Percentiles rank a stretch among this genome's conserved stretches.
These are phyloP conservation scores for Ambrosiella beaveri DNA, from an alignment of 2,329 filamentous ascomycete species.

Conservation along the genomic window DNA sequence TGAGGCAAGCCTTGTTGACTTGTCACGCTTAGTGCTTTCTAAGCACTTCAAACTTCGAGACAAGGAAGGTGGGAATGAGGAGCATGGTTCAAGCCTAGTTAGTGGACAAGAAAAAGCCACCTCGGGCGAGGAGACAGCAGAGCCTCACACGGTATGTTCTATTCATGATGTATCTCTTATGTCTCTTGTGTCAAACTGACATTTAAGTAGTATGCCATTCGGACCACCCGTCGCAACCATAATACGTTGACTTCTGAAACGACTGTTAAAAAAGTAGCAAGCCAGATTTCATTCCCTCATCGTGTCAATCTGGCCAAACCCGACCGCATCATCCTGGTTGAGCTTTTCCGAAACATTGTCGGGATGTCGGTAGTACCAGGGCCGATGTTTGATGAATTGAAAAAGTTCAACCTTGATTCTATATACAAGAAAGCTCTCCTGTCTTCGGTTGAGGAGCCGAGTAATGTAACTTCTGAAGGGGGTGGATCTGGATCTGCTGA, in stretches of 20 bases:
- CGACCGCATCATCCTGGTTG: conserved; percentile 62
- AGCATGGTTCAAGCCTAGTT: too few species aligned
- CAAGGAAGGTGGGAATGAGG: conserved; percentile 3
- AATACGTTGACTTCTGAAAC: conserved; percentile 47
- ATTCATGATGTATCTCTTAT: not conserved
- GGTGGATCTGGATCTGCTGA: too few species aligned
- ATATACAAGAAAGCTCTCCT: conserved; percentile 33
- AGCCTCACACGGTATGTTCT: conserved; percentile 26
- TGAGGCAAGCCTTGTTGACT: conserved; percentile 46
- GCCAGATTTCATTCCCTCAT: conserved; percentile 46
- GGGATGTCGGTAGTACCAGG: conserved; percentile 64
- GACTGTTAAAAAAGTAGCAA: conserved; percentile 55
- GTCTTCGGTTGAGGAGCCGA: too few species aligned
- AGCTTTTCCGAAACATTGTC: conserved; percentile 53
- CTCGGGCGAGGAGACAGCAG: not conserved
- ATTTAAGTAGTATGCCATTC: conserved; percentile 57
- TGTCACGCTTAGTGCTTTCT: conserved; percentile 44
- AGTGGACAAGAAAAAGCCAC: too few species aligned
- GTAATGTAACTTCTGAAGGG: conserved; percentile 1
- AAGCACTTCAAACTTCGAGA: conserved; percentile 39
- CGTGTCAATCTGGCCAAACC: conserved; percentile 63
- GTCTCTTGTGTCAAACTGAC: not conserved
- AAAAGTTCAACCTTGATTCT: conserved; percentile 63
- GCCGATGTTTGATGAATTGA: conserved; percentile 52
- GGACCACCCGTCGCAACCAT: conserved; percentile 60